Evolutionary conservation across 2,329 filamentous ascomycete genomes (phyloP), one percentile per base, ranked within the genome.

Genomic region (Colletotrichum tanaceti): DNA sequence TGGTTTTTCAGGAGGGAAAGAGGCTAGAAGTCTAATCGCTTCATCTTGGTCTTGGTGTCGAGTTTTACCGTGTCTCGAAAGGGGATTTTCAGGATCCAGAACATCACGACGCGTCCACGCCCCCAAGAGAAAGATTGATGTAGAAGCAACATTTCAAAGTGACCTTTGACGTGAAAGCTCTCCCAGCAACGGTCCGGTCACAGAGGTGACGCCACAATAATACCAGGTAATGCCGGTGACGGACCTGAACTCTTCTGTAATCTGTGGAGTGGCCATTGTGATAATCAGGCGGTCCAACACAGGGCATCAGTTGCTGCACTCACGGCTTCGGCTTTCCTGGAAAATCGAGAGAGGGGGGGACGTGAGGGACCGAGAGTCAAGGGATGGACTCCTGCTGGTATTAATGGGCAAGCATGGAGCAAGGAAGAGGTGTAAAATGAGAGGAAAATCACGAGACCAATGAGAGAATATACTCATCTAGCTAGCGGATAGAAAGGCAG

Each of bases 201-300:
- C 70, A 1, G 71, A 72, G n/a, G 83, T 79, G 61, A 84, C 75
- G 5, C 80, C 82, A 58, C n/a, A n/a, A n/a, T n/a, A n/a, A n/a
- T 76, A 77, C 75, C 75, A 77, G 24, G 73, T 73, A 32, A 77
- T 72, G 35, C 75, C 73, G 32, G 67, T 69, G n/a, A 73, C 69
- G 3, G 73, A 74, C 39, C 73, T 71, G 54, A 76, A 77, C 11
- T 74, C 72, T 66, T 77, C 73, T 0, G 76, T 77, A 39, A 78
- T 78, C 39, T 70, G 70, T 1, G 76, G 75, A 16, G 77, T 75
- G 16, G 75, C 75, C 0, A 79, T 82, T 2, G 79, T 80, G 35
- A 83, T 77, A 71, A 89, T 89, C 13, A 87, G 88, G 4, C 84
- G 74, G 73, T 85, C 86, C 65, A 65, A 10, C 0, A 16, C n/a